Conservation (phyloP, 305 asterid species). For the Coffea humblotiana region DNA sequence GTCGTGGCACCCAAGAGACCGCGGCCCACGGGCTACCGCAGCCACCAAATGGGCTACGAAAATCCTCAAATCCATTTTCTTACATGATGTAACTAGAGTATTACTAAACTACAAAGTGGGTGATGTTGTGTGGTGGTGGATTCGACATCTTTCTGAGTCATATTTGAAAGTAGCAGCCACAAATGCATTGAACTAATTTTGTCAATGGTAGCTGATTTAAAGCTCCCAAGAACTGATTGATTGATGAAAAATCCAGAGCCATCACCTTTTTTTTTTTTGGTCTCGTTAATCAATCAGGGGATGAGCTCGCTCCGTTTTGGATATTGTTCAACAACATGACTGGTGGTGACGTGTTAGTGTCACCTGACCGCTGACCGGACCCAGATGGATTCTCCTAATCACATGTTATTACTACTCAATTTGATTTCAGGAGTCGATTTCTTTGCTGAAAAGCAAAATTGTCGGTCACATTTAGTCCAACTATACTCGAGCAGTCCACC, state of each 20-base stretch:
- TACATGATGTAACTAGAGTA: too few species aligned
- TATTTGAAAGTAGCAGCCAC: background rate
- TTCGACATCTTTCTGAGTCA: background rate
- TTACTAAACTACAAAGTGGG: too few species aligned
- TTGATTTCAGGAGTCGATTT: too few species aligned
- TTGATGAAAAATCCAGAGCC: background rate
- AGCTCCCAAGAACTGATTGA: background rate
- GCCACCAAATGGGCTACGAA: background rate
- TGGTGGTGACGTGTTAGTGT: background rate
- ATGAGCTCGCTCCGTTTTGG: background rate
- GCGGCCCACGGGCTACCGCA: background rate
- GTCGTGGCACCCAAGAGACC: background rate
- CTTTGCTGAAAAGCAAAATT: too few species aligned
- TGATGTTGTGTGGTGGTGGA: background rate
- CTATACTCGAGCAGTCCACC: too few species aligned
- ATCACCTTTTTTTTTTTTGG: background rate
- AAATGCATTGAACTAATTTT: too few species aligned
- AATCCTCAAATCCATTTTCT: background rate
- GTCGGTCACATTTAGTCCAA: too few species aligned
- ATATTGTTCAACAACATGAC: background rate
- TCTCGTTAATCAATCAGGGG: background rate
- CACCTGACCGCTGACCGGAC: too few species aligned
- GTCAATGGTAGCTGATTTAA: background rate
- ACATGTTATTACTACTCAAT: too few species aligned
- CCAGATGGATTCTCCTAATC: background rate